These are phyloP conservation scores for Spathaspora jeffriesii DNA, from an alignment of 1,139 yeast genomes.

Conservation along the genomic window DNA sequence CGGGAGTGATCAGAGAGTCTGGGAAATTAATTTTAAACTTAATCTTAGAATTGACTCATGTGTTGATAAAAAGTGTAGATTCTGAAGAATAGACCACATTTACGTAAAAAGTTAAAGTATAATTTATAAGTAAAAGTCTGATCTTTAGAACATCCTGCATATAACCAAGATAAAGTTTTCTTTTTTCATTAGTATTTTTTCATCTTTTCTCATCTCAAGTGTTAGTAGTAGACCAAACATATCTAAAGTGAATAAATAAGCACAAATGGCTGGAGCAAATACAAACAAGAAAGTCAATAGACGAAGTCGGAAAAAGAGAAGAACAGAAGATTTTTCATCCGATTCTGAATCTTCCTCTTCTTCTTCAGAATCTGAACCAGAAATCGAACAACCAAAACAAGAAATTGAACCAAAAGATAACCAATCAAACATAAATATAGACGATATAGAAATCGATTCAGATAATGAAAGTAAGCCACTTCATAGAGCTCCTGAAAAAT, in stretches of 20 bases:
- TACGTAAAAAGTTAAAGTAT: neutral
- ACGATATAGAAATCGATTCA: constrained; percentile 35
- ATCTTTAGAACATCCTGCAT: neutral
- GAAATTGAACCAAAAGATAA: neutral
- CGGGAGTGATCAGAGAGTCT: neutral
- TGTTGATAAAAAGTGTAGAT: neutral
- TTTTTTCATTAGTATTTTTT: neutral
- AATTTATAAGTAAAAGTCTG: neutral
- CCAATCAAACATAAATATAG: constrained; percentile 28
- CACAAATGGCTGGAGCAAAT: constrained; percentile 1
- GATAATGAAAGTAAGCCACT: constrained; percentile 34
- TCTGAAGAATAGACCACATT: neutral
- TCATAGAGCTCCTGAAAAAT: constrained; percentile 16
- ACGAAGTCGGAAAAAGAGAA: constrained; percentile 72
- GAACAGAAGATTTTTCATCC: constrained; percentile 62
- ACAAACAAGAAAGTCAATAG: constrained; percentile 17
- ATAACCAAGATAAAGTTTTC: neutral
- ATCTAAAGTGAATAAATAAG: neutral
- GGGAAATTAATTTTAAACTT: neutral
- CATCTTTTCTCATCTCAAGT: neutral
- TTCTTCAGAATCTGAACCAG: constrained; percentile 17
- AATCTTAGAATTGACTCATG: neutral
- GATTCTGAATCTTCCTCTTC: constrained; percentile 50
- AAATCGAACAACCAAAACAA: constrained; percentile 7
- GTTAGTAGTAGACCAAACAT: neutral